phyloP scores from a whole-genome alignment of 345 rosid genomes.

The Camelina hispida region DNA sequence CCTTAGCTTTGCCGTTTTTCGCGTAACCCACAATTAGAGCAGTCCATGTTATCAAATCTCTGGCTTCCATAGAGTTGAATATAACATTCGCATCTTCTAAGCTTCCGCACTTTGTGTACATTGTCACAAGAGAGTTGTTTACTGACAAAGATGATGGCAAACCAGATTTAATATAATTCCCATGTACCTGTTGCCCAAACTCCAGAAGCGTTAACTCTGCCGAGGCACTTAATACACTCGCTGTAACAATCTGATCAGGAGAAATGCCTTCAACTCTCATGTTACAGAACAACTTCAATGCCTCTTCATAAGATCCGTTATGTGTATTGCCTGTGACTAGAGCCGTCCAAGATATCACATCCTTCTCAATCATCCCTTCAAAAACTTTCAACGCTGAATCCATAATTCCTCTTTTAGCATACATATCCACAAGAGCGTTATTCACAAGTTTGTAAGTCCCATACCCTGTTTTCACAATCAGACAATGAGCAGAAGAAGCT shows the following conservation, averaged over 20 bases:
- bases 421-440: constrained; percentile 90
- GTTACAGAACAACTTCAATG: constrained; percentile 65
- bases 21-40: constrained; percentile 88
- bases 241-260: constrained; percentile 66
- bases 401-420: constrained; percentile 72
- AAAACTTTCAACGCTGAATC: constrained; percentile 65
- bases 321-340: constrained; percentile 78
- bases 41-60: constrained; percentile 85
- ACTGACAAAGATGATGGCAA: constrained; percentile 65
- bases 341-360: constrained; percentile 93
- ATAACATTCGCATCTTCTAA: constrained; percentile 66
- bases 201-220: constrained; percentile 76
- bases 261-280: constrained; percentile 61
- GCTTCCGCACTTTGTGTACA: constrained; percentile 86
- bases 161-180: constrained; percentile 59
- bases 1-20: constrained; percentile 80
- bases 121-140: constrained; percentile 72
- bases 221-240: constrained; percentile 73
- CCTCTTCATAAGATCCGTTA: constrained; percentile 64
- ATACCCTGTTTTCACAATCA: constrained; percentile 76
- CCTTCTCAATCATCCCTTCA: constrained; percentile 64
- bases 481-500: constrained; percentile 68
- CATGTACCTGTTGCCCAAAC: constrained; percentile 88
- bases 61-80: constrained; percentile 61
- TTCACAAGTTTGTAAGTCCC: constrained; percentile 63